Evolutionary conservation across 345 rosid species (phyloP).

Genomic region (Sonneratia alba): DNA sequence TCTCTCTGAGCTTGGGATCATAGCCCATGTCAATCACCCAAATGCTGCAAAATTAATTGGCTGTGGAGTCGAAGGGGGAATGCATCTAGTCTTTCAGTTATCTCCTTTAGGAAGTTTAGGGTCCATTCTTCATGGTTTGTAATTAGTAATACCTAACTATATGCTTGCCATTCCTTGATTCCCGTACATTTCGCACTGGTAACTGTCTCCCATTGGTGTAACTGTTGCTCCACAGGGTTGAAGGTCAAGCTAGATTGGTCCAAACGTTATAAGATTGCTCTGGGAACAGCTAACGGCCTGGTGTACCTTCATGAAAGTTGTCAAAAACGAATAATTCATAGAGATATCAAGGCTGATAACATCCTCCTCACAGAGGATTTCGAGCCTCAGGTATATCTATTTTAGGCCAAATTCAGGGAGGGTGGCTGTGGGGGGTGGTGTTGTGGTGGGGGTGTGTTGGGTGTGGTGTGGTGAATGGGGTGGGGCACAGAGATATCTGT

Average conservation of each 20-base stretch:
- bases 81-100: constrained; percentile 70
- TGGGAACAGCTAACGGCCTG: constrained; percentile 79
- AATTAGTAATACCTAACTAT: background rate
- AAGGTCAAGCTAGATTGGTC: constrained; percentile 56
- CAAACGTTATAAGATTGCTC: constrained; percentile 68
- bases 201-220: background rate
- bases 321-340: constrained; percentile 78
- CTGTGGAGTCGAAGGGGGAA: constrained; percentile 68
- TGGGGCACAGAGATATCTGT: no score
- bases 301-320: constrained; percentile 79
- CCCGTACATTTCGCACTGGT: background rate
- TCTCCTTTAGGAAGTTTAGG: constrained; percentile 77
- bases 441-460: no score
- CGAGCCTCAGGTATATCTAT: constrained; percentile 63
- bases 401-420: no score
- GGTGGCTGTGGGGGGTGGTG: no score
- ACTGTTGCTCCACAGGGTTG: constrained; percentile 29
- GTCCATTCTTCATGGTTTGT: constrained; percentile 66
- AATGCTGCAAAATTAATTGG: constrained; percentile 85
- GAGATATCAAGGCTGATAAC: constrained; percentile 92
- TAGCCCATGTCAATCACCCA: constrained; percentile 85
- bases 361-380: constrained; percentile 82
- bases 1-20: constrained; percentile 70
- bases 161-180: background rate
- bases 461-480: no score